A percentile compares a stretch with the other conserved stretches of the same genome.
phyloP scores from a whole-genome alignment of 306 rosid species.

The Hylodesmum podocarpum region DNA sequence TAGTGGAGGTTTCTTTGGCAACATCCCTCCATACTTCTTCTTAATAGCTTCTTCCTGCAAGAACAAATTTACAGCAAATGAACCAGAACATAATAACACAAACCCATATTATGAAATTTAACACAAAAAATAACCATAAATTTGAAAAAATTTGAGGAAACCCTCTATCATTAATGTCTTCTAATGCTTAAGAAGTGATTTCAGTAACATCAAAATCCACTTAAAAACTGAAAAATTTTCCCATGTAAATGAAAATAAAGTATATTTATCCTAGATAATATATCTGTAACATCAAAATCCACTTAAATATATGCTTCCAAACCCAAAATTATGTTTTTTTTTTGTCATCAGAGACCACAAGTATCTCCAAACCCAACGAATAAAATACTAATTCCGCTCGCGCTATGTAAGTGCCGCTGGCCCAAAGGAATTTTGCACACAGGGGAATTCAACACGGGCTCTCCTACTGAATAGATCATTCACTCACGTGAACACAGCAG shows the following conservation, averaged over 20 bases:
- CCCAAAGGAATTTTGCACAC: too few species aligned
- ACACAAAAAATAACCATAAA: conserved; percentile 10
- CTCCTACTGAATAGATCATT: too few species aligned
- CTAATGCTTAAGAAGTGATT: conserved; percentile 11
- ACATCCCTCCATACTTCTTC: conserved; percentile 92
- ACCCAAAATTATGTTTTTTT: background rate
- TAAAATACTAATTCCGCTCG: too few species aligned
- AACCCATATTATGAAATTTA: conserved; percentile 6
- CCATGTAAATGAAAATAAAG: background rate
- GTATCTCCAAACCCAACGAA: background rate
- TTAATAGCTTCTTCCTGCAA: conserved; percentile 71
- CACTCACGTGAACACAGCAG: too few species aligned
- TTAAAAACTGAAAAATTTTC: background rate
- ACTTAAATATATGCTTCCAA: background rate
- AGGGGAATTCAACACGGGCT: too few species aligned
- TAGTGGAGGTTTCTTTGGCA: conserved; percentile 89
- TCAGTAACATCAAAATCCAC: background rate
- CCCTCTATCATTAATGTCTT: background rate
- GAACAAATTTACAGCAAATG: conserved; percentile 25
- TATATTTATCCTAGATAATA: too few species aligned
- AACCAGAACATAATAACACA: conserved; percentile 26
- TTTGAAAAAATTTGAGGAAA: background rate
- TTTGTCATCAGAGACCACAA: too few species aligned
- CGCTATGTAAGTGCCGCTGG: too few species aligned
- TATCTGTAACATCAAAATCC: background rate